These are phyloP conservation scores for Pharnaceum exiguum DNA, from an alignment of 148 eudicot genomes.

Conservation along the genomic window DNA sequence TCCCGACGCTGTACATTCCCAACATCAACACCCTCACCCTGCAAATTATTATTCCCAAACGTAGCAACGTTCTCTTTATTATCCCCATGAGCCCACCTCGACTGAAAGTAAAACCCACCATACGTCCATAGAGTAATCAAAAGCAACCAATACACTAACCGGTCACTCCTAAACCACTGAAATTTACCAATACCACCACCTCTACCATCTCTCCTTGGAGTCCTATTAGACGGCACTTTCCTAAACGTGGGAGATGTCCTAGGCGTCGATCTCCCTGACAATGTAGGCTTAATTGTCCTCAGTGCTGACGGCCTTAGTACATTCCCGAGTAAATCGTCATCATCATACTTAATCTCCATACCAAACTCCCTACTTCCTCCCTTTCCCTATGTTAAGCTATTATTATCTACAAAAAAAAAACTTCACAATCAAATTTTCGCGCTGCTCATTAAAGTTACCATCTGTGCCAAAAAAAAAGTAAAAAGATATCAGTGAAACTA, in stretches of 20 bases:
- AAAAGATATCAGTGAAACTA: too few species aligned
- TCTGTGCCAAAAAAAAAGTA: too few species aligned
- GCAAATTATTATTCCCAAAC: slow-evolving; percentile 39
- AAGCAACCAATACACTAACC: slow-evolving; percentile 85
- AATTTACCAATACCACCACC: slow-evolving; percentile 23
- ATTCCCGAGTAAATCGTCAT: slow-evolving; percentile 48
- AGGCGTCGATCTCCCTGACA: slow-evolving; percentile 82
- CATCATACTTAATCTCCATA: slow-evolving; percentile 44
- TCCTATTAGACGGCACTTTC: slow-evolving; percentile 60
- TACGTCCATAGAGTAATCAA: slow-evolving; percentile 95
- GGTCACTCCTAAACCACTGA: slow-evolving; percentile 70
- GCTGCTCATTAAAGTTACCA: too few species aligned
- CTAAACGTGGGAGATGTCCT: slow-evolving; percentile 79
- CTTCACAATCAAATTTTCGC: too few species aligned
- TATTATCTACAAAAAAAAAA: too few species aligned
- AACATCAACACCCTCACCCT: slow-evolving; percentile 22
- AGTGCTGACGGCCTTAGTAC: slow-evolving; percentile 41
- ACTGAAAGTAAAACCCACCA: slow-evolving; percentile 91
- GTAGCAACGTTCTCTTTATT: slow-evolving; percentile 63
- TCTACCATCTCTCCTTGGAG: slow-evolving; percentile 69
- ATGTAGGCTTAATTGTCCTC: slow-evolving; percentile 61
- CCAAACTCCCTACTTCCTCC: slow-evolving; percentile 1
- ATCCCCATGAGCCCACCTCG: slow-evolving; percentile 93
- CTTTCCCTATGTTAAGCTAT: neutral
- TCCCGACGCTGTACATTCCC: slow-evolving; percentile 28